Evolutionary conservation across 192 early-diverging fungal genomes (phyloP), one percentile per base, ranked within the genome.

Genomic region (Obelidium mucronatum): DNA sequence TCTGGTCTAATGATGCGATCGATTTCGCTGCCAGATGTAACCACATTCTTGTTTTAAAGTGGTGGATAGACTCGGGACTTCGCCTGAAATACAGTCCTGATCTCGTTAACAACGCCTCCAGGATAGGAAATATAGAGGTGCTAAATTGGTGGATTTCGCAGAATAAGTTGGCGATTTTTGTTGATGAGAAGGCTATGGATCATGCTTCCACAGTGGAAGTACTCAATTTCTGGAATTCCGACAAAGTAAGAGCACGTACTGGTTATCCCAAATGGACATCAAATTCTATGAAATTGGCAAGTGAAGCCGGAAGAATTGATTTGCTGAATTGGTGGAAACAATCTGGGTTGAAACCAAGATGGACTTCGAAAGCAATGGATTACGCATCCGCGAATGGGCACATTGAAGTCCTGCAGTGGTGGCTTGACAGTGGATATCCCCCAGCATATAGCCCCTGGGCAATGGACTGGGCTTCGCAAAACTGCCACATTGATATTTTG

Each of bases 241-340:
- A 15, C 44, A 48, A 48, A 48, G 8, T 15, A 15, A 6, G 19
- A n/a, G n/a, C n/a, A n/a, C n/a, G n/a, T n/a, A n/a, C n/a, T n/a
- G n/a, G n/a, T n/a, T n/a, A n/a, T 48, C 17, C 17, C 42, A 44
- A 44, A 44, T 70, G 3, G 3, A 13, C 11, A 28, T 6, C 34
- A 17, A 15, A 3, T 3, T 11, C 67, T 44, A 39, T 70, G 36
- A 44, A 70, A 4, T 35, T 52, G 0, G 67, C 67, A 0, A 70
- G 67, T 52, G 0, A 35, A 0, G 56, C 60, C 42, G 40, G 67
- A 5, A 30, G 28, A 4, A 13, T 52, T 5, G 67, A 17, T 53
- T 48, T 70, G 17, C 26, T 70, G 6, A 5, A 70, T 0, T 70
- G 67, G 67, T 70, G 67, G 67, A 70, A 55, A 40, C 52, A 39